Evolutionary conservation across 129 eudicot genomes (phyloP).

Genomic region (Calendula officinalis): DNA sequence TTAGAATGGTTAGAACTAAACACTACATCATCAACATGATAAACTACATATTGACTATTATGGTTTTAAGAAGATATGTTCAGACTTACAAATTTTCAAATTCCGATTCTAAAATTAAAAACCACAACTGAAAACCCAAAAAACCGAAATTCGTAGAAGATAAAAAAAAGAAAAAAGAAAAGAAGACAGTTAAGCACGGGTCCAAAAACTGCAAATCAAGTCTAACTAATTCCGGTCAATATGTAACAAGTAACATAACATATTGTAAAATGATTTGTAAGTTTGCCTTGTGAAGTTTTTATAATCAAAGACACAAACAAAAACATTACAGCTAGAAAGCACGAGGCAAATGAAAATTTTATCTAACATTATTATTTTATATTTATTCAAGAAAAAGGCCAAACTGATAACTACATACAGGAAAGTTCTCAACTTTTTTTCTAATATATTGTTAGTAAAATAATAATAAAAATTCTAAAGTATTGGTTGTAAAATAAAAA

Average conservation of each 20-base stretch:
- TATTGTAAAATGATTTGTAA: neutral
- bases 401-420: neutral
- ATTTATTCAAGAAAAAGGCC: neutral
- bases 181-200: too few species aligned
- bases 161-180: too few species aligned
- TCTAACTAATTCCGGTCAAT: too few species aligned
- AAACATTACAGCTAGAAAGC: constrained; percentile 14
- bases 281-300: neutral
- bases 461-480: neutral
- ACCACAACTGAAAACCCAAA: too few species aligned
- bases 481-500: neutral
- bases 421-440: neutral
- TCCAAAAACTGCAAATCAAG: too few species aligned
- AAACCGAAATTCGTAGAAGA: too few species aligned
- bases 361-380: neutral
- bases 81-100: too few species aligned
- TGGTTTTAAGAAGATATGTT: too few species aligned
- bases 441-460: neutral
- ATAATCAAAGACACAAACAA: constrained; percentile 7
- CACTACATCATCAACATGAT: too few species aligned
- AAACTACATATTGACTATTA: too few species aligned
- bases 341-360: neutral
- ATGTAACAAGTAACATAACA: neutral
- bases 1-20: too few species aligned
- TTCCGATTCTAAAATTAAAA: too few species aligned